Base-by-base conservation (phyloP, 2,329 filamentous ascomycete genomes). In the Zymoseptoria tritici region DNA sequence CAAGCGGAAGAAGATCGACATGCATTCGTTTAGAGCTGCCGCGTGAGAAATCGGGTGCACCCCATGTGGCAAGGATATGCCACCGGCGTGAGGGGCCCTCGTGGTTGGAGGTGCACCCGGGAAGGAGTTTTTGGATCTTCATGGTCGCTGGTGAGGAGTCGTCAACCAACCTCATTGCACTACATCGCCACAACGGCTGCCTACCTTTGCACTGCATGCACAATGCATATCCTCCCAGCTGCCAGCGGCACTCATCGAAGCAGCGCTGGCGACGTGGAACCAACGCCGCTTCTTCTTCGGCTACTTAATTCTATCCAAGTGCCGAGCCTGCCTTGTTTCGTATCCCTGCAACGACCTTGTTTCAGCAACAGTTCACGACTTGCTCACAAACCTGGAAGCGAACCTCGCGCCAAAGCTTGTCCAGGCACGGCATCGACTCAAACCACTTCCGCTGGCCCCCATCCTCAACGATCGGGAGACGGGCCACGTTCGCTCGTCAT, bases 321-420 rank as follows among this genome's bases (percentile, higher is more conserved):
- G 42, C 57, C 57, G 52, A 52, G 56, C 50, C 52, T 53, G 21
- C 21, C 57, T 51, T 26, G 46, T 55, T 52, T 52, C 42, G 20
- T 55, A 29, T n/a, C 36, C 52, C 42, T 57, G 54, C 49, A 50
- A 57, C 54, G 54, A 50, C 52, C 58, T 46, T 60, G 61, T 63
- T 63, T 63, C 61, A 63, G 60, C 62, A 57, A 57, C 55, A 56
- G 55, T 59, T 63, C 62, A 63, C 62, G 55, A 49, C 52, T 57
- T 29, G 26, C 26, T 6, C 36, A 46, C 36, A 46, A 42, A 16
- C 36, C 36, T 46, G 57, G 59, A 66, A 66, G 64, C 64, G 64
- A 64, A 56, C 62, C 60, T 66, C 60, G 60, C 60, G 57, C 62
- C 64, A 56, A 61, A 60, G 60, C 60, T 64, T 62, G 60, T 64